A percentile compares a stretch with the other conserved stretches of the same genome.
These are phyloP conservation scores for Glycyrrhiza uralensis DNA, from an alignment of 306 rosid species.

Conservation along the genomic window DNA sequence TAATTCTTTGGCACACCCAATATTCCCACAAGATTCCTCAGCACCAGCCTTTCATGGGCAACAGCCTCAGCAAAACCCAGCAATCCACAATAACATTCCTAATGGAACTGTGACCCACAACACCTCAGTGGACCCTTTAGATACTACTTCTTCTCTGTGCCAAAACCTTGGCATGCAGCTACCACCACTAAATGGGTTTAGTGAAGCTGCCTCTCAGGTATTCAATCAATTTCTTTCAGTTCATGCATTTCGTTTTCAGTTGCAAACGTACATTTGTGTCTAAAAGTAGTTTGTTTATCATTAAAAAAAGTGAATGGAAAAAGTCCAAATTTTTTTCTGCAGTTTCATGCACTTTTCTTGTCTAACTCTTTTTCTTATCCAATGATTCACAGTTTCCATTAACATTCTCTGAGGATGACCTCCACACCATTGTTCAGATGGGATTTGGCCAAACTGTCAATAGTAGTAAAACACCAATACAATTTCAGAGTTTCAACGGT, in stretches of 20 bases:
- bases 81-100: slow-evolving; percentile 43
- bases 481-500: slow-evolving; percentile 59
- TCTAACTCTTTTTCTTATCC: slow-evolving; percentile 15
- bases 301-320: background rate
- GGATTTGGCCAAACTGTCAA: slow-evolving; percentile 64
- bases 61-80: slow-evolving; percentile 52
- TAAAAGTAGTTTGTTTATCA: background rate
- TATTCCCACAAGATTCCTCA: slow-evolving; percentile 78
- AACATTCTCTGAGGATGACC: slow-evolving; percentile 73
- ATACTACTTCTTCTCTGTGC: slow-evolving; percentile 41
- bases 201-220: slow-evolving; percentile 58
- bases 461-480: slow-evolving; percentile 46
- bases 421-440: slow-evolving; percentile 83
- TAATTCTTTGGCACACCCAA: slow-evolving; percentile 56
- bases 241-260: too few species aligned
- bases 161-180: slow-evolving; percentile 61
- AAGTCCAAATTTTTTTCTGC: background rate
- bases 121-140: slow-evolving; percentile 66
- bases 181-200: slow-evolving; percentile 44
- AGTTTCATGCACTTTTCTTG: slow-evolving; percentile 3
- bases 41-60: slow-evolving; percentile 65
- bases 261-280: too few species aligned
- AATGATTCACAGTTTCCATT: slow-evolving; percentile 30
- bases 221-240: slow-evolving; percentile 10
- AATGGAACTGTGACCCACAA: slow-evolving; percentile 50